Percentiles rank a stretch among this genome's conserved stretches.
Conservation (phyloP, 179 eudicot species). For the Drosera spatulata region DNA sequence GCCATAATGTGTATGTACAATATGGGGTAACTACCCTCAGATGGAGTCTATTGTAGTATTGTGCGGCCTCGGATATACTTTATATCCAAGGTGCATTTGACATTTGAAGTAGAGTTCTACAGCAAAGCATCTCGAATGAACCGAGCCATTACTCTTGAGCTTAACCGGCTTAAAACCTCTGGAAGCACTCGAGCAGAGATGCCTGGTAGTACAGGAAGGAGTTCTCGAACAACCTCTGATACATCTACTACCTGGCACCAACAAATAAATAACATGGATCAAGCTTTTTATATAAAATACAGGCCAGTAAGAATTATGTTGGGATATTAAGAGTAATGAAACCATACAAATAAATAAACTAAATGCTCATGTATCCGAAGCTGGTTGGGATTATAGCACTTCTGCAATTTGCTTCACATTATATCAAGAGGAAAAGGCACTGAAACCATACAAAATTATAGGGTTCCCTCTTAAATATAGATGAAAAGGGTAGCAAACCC, state of each 20-base stretch:
- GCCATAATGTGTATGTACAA: no score
- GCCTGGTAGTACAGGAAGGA: slow-evolving; percentile 70
- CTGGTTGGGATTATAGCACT: no score
- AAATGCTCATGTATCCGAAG: no score
- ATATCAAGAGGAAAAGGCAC: no score
- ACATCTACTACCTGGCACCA: slow-evolving; percentile 39
- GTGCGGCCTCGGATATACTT: no score
- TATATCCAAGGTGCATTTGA: background rate
- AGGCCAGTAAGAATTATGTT: background rate
- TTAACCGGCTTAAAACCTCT: slow-evolving; percentile 60
- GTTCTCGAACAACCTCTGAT: slow-evolving; percentile 49
- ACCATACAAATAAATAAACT: background rate
- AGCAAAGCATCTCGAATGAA: slow-evolving; percentile 52
- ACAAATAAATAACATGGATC: slow-evolving; percentile 1
- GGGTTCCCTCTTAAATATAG: no score
- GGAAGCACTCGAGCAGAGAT: slow-evolving; percentile 70
- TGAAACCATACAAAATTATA: no score
- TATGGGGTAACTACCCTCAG: no score
- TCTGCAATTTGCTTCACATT: no score
- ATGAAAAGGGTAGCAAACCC: no score
- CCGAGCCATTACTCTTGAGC: slow-evolving; percentile 79
- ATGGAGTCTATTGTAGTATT: no score
- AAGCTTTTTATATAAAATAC: background rate
- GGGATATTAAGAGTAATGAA: background rate
- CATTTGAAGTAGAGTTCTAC: background rate